Evolutionary conservation across 805 yeast species (phyloP).

Genomic region (Candida suzukii): DNA sequence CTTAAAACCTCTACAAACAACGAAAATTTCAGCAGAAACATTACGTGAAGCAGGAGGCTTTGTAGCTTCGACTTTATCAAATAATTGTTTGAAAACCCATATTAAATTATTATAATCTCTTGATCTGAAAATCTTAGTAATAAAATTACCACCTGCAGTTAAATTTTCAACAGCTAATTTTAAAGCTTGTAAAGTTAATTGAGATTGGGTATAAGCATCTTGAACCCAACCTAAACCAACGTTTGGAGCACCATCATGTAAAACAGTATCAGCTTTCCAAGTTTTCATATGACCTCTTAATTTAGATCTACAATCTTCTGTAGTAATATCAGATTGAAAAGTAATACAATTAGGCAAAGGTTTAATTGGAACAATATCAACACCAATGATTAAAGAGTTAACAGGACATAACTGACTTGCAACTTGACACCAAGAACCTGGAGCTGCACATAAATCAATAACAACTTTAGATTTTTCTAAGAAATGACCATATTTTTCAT

Average conservation of each 20-base stretch:
- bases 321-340: conserved; percentile 94
- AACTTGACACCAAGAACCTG: conserved; percentile 99
- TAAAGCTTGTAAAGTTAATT: conserved; percentile 87
- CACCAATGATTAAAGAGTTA: conserved; percentile 92
- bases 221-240: conserved; percentile 99
- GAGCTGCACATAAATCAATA: conserved; percentile 97
- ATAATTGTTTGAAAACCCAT: conserved; percentile 96
- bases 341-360: conserved; percentile 93
- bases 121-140: conserved; percentile 96
- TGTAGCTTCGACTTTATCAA: conserved; percentile 96
- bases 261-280: conserved; percentile 96
- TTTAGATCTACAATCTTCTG: conserved; percentile 94
- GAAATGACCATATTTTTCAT: conserved; percentile 95
- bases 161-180: conserved; percentile 92
- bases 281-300: conserved; percentile 95
- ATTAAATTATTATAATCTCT: conserved; percentile 93
- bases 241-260: conserved; percentile 99
- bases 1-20: conserved; percentile 91
- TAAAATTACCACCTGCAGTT: conserved; percentile 87
- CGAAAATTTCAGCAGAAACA: conserved; percentile 98
- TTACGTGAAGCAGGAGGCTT: conserved; percentile 99
- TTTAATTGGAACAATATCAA: conserved; percentile 96
- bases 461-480: conserved; percentile 92
- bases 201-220: conserved; percentile 98
- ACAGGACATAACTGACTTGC: conserved; percentile 91